Evolutionary conservation across 2,329 filamentous ascomycete genomes (phyloP), one percentile per base, ranked within the genome.

Genomic region (Botryotinia calthae): DNA sequence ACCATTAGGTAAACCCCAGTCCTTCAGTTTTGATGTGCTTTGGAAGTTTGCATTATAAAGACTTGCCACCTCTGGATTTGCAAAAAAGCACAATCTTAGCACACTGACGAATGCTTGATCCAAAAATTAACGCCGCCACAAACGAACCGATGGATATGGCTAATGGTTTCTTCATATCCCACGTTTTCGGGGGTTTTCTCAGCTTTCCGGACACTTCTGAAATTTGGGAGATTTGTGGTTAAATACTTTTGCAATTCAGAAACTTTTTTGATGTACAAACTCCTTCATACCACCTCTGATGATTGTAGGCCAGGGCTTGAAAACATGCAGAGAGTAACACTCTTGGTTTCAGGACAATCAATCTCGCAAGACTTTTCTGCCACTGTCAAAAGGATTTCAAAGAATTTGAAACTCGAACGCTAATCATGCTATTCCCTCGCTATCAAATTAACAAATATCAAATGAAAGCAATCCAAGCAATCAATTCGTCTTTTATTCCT

Each of bases 51-150:
- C 8, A 8, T 61, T 8, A 8, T 18, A 12, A 37, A 18, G 22
- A n/a, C n/a, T 40, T 20, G 34, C 22, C 22, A 61, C 10, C 34
- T 59, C 14, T 22, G 10, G 22, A 31, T 37, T 40, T 16, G 20
- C n/a, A n/a, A n/a, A n/a, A n/a, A n/a, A n/a, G n/a, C n/a, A n/a
- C n/a, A n/a, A n/a, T n/a, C n/a, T n/a, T n/a, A n/a, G n/a, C n/a
- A n/a, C n/a, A n/a, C n/a, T n/a, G n/a, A 0, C 0, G 12, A n/a
- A 40, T 14, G 12, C 6, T 12, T 40, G 20, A 20, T 12, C 4
- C 20, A 6, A 12, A 22, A 12, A 20, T 25, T 34, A 34, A 34
- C 7, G 18, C 31, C 56, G 34, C 4, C 4, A 37, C 6, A 2
- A 59, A 37, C 25, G 10, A 34, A 37, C 28, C 37, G 9, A 34